Evolutionary conservation across 2,329 filamentous ascomycete genomes (phyloP), one percentile per base, ranked within the genome.

Genomic region (Cephalotrichum gorgonifer): DNA sequence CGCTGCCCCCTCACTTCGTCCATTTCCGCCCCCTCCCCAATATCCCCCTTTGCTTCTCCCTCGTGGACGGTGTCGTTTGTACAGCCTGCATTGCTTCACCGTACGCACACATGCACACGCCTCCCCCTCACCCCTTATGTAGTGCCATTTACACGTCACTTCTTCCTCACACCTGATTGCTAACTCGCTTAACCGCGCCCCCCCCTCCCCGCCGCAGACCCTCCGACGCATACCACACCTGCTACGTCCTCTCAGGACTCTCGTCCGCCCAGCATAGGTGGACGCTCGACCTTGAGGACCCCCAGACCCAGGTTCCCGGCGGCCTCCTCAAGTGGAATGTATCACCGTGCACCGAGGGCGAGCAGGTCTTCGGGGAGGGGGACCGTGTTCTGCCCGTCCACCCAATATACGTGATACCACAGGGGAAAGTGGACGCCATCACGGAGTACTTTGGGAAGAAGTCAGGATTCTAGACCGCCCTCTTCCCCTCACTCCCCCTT

Each of bases 201-300:
- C n/a, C n/a, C n/a, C n/a, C n/a, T 22, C 35, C 25, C 15, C 33
- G 43, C 23, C 44, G 39, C 52, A 89, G 86, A 58, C 74, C 75
- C 52, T 83, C 89, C 4, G 91, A 97, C 68, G 83, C 85, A 44
- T 96, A 97, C 60, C 91, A 97, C 67, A 88, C 88, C 42, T 93
- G 87, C 69, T 97, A 97, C 68, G 88, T 90, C 27, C 76, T 97
- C 20, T 83, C 85, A 22, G 91, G 91, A 5, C 73, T 97, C 55
- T 93, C 87, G 63, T 85, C 83, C 48, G 84, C 85, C 23, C 88
- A 95, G 67, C 79, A 95, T 63, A 70, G 74, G 58, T 80, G 76
- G 76, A 64, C 69, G 53, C 65, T 78, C 57, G 60, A 54, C 49
- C 54, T 25, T 52, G 58, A 53, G 48, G 26, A 39, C 12, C n/a